Percentiles rank a stretch among this genome's conserved stretches.
Evolutionary conservation across 1,284 basidiomycete species (phyloP).

Genomic region (Sanguinoderma infundibulare): DNA sequence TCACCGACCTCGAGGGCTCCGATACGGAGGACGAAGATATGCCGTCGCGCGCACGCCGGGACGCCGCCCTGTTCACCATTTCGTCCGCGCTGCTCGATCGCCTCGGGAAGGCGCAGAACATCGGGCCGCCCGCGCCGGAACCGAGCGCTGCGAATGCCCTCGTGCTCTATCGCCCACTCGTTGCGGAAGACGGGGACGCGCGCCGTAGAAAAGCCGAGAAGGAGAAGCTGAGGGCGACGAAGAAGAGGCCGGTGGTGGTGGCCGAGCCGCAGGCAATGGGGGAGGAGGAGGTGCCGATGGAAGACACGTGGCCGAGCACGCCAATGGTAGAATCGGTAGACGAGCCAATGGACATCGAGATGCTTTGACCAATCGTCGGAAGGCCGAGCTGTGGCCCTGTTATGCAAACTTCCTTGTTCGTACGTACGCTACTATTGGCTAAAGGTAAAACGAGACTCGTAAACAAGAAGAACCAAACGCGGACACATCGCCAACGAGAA

Average conservation of each 20-base stretch:
- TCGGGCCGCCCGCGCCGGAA: slow-evolving; percentile 20
- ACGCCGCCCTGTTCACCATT: slow-evolving; percentile 36
- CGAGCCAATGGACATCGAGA: slow-evolving; percentile 67
- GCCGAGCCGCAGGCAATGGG: slow-evolving; percentile 10
- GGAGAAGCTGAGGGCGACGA: slow-evolving; percentile 6
- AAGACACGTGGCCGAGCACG: slow-evolving; percentile 18
- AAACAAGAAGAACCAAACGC: not conserved
- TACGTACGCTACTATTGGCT: not conserved
- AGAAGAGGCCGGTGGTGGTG: not conserved
- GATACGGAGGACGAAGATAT: slow-evolving; percentile 38
- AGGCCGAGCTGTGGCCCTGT: not conserved
- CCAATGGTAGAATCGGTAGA: slow-evolving; percentile 32
- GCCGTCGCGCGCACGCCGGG: slow-evolving; percentile 13
- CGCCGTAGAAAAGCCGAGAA: slow-evolving; percentile 5
- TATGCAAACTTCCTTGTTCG: not conserved
- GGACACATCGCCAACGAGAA: not conserved
- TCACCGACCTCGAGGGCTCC: slow-evolving; percentile 65
- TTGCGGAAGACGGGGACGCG: slow-evolving; percentile 23
- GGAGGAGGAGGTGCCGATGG: slow-evolving; percentile 19
- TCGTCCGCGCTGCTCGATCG: slow-evolving; percentile 53
- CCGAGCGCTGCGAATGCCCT: slow-evolving; percentile 50
- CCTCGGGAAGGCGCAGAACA: slow-evolving; percentile 18
- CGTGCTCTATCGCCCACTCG: slow-evolving; percentile 58
- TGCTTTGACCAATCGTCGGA: slow-evolving; percentile 18
- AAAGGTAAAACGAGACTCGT: not conserved